Base-by-base conservation (phyloP, 2,329 filamentous ascomycete species). In the Phialophora chinensis region DNA sequence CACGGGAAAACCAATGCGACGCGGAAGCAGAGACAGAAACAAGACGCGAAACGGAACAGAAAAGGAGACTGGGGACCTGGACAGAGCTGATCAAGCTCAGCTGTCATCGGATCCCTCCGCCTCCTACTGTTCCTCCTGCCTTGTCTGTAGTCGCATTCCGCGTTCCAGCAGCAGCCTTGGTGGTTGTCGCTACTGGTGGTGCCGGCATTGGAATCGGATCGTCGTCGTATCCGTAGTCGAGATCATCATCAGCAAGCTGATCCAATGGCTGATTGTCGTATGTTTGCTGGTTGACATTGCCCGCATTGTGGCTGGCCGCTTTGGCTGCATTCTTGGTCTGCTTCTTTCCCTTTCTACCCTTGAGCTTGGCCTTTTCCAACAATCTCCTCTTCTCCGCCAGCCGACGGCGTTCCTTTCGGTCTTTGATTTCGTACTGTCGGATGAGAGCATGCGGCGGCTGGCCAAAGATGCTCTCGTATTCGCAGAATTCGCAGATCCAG, bases 401-500 rank as follows among this genome's bases (percentile, higher is more conserved):
- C 70, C 93, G 88, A 74, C 92, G 91, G 57, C 92, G 89, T 76
- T 92, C 89, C 67, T 91, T 90, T 42, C 92, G 89, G 75, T 97
- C 95, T 77, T 97, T 97, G 76, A 94, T 91, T 79, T 99, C 95
- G 75, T 98, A 99, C 69, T 93, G 88, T 49, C 91, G 87, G 69
- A 98, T 96, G 62, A 99, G 81, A 58, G 92, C 92, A 73, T 87
- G 86, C 0, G 95, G 95, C 2, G 91, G 91, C 60, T 85, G 85
- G n/a, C 94, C 94, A 76, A 97, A 98, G 58, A 99, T 97, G 60
- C 88, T 88, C 79, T 98, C 94, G 76, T 97, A 99, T 78, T 99
- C 95, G 82, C 95, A 99, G 77, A 98, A 98, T 75, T 97, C 92
- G 79, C 95, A 99, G 55, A 98, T 93, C 91, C 93, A 98, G 59